Evolutionary conservation across 805 yeast species (phyloP).

Genomic region (Ogataea pilisensis): DNA sequence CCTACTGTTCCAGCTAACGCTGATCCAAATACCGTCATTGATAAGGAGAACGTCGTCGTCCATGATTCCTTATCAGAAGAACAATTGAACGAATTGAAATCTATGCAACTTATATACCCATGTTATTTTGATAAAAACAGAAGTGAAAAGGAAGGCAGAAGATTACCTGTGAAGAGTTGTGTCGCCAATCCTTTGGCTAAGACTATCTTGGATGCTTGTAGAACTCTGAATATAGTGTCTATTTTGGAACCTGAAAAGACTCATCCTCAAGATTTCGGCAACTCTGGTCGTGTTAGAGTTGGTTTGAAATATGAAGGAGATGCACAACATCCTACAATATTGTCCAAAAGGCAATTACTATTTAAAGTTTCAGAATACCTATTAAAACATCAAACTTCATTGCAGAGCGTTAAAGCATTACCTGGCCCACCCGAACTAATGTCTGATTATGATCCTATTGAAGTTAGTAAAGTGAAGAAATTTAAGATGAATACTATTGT

Average conservation of each 20-base stretch:
- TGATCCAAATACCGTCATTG: conserved; percentile 9
- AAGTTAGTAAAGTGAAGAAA: conserved; percentile 78
- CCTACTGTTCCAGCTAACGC: conserved; percentile 24
- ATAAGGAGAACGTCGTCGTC: conserved; percentile 13
- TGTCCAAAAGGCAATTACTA: conserved; percentile 64
- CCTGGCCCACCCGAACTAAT: conserved; percentile 62
- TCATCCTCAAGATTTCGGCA: conserved; percentile 97
- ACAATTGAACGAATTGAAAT: conserved; percentile 59
- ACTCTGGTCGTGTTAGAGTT: conserved; percentile 92
- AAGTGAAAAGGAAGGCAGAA: conserved; percentile 76
- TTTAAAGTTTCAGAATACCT: conserved; percentile 57
- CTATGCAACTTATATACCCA: conserved; percentile 79
- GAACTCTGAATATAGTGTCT: conserved; percentile 25
- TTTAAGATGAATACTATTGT: conserved; percentile 81
- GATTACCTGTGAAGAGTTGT: conserved; percentile 65
- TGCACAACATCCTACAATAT: conserved; percentile 31
- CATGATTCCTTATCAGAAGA: conserved; percentile 40
- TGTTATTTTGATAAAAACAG: conserved; percentile 84
- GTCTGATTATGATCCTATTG: conserved; percentile 47
- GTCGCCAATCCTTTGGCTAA: conserved; percentile 87
- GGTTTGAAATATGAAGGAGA: conserved; percentile 49
- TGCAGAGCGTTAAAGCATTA: conserved; percentile 55
- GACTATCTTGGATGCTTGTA: conserved; percentile 70
- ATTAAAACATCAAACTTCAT: conserved; percentile 63
- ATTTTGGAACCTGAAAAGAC: conserved; percentile 75